A percentile compares a stretch with the other conserved stretches of the same genome.
Conservation (phyloP, 805 yeast species). For the Ogataea pini region DNA sequence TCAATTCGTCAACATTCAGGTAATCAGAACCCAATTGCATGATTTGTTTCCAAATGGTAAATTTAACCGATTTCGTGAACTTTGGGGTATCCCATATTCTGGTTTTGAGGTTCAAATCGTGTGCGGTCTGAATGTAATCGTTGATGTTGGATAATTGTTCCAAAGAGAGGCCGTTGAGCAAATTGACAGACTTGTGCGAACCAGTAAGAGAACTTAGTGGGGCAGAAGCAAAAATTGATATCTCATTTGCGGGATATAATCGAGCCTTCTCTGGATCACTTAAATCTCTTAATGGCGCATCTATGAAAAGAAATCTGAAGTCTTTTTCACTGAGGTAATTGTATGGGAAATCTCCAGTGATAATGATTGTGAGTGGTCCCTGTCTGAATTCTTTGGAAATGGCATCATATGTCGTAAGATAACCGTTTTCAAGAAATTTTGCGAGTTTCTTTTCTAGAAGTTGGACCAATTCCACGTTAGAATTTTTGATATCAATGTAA, state of each 20-base stretch:
- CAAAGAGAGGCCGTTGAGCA: slow-evolving; percentile 35
- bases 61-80: slow-evolving; percentile 55
- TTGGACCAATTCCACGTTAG: slow-evolving; percentile 41
- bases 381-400: slow-evolving; percentile 35
- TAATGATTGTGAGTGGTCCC: slow-evolving; percentile 61
- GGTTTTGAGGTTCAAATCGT: slow-evolving; percentile 50
- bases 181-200: slow-evolving; percentile 13
- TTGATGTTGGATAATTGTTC: slow-evolving; percentile 35
- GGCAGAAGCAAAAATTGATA: slow-evolving; percentile 28
- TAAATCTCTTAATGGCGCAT: slow-evolving; percentile 47
- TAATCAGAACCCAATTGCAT: slow-evolving; percentile 52
- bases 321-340: slow-evolving; percentile 33
- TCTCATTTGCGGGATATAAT: slow-evolving; percentile 21
- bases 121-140: slow-evolving; percentile 39
- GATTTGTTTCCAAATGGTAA: slow-evolving; percentile 51
- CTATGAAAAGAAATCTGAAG: slow-evolving; percentile 46
- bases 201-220: slow-evolving; percentile 25
- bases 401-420: slow-evolving; percentile 49
- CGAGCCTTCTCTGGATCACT: slow-evolving; percentile 17
- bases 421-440: slow-evolving; percentile 48
- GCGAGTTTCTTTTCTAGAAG: slow-evolving; percentile 46
- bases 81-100: slow-evolving; percentile 72
- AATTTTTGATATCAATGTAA: slow-evolving; percentile 63
- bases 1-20: slow-evolving; percentile 63
- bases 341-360: slow-evolving; percentile 65